Evolutionary conservation across 2,329 filamentous ascomycete genomes (phyloP).

Genomic region (Monilinia vaccinii-corymbosi): DNA sequence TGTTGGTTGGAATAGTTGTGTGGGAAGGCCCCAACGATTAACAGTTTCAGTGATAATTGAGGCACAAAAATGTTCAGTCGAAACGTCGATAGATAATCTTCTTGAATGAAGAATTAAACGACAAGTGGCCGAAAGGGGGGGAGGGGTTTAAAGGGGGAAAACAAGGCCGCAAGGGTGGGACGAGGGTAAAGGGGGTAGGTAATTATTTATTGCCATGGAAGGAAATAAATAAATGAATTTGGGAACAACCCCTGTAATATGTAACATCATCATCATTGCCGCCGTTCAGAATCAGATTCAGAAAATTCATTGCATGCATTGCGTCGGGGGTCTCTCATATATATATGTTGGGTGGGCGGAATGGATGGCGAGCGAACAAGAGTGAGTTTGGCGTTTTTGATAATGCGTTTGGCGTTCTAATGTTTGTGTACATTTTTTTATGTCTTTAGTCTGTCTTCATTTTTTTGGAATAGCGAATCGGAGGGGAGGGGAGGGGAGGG

Average conservation of each 20-base stretch:
- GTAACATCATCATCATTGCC: not conserved
- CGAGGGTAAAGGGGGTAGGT: not conserved
- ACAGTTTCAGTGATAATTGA: not conserved
- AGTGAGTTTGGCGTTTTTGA: too few species aligned
- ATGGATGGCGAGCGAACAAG: too few species aligned
- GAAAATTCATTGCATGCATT: conserved; percentile 1
- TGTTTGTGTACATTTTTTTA: too few species aligned
- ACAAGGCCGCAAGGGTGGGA: not conserved
- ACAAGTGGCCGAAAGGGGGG: too few species aligned
- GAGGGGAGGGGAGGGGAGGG: too few species aligned
- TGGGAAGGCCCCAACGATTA: not conserved
- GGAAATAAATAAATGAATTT: not conserved
- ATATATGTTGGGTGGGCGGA: too few species aligned
- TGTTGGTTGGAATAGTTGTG: not conserved
- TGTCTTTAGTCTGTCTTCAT: too few species aligned
- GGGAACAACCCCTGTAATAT: not conserved
- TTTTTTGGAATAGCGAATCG: too few species aligned
- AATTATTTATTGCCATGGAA: not conserved
- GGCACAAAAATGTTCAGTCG: not conserved
- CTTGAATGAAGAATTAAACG: too few species aligned
- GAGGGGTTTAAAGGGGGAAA: too few species aligned
- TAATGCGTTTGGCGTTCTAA: too few species aligned
- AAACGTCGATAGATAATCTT: not conserved
- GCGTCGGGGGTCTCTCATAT: not conserved
- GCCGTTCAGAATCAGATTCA: not conserved